Conservation (phyloP, 306 rosid genomes). For the Elaeagnus macrophylla region DNA sequence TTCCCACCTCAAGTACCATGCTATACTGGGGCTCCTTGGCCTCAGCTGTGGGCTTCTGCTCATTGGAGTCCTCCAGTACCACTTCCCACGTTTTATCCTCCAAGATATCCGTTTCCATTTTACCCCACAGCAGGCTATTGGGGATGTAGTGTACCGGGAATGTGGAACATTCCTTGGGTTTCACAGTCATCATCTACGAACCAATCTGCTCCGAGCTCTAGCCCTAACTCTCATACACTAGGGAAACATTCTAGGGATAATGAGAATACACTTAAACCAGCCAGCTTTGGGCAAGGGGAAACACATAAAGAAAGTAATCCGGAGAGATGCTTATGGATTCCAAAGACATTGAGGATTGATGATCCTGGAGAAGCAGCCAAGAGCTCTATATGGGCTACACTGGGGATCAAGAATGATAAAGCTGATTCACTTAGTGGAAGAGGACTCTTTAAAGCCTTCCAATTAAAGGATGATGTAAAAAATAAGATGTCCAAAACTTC, state of each 20-base stretch:
- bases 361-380: conserved; percentile 47
- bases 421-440: conserved; percentile 26
- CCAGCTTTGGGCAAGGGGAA: conserved; percentile 19
- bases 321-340: conserved; percentile 43
- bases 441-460: conserved; percentile 40
- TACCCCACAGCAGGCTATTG: conserved; percentile 40
- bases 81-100: conserved; percentile 39
- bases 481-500: conserved; percentile 23
- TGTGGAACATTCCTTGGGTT: conserved; percentile 42
- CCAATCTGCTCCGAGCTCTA: conserved; percentile 21
- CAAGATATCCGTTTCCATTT: conserved; percentile 37
- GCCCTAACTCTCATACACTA: conserved; percentile 38
- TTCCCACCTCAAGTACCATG: conserved; percentile 36
- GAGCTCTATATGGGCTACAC: conserved; percentile 49
- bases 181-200: conserved; percentile 26
- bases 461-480: conserved; percentile 26
- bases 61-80: conserved; percentile 37
- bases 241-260: conserved; percentile 44
- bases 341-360: conserved; percentile 45
- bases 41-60: conserved; percentile 39
- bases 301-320: conserved; percentile 22
- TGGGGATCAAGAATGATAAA: conserved; percentile 43
- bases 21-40: conserved; percentile 44
- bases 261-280: conserved; percentile 18
- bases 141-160: conserved; percentile 39